phyloP scores from a whole-genome alignment of 1,284 basidiomycete species.

The Rhodotorula glutinis region DNA sequence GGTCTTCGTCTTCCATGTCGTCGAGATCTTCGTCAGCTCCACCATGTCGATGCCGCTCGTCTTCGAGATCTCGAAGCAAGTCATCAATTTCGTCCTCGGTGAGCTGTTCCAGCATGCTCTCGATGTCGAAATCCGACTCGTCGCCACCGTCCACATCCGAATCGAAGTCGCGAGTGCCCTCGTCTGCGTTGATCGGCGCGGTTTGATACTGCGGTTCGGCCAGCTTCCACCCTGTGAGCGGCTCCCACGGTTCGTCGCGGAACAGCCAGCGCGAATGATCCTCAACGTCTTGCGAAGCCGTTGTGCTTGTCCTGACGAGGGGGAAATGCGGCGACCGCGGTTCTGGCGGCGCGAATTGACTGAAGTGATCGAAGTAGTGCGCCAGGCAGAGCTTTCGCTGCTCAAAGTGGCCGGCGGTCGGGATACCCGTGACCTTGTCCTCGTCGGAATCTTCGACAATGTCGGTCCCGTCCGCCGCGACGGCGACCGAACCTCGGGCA shows the following conservation, averaged over 20 bases:
- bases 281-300: slow-evolving; percentile 29
- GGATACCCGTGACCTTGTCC: not conserved
- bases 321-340: slow-evolving; percentile 15
- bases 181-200: not conserved
- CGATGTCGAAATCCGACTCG: slow-evolving; percentile 12
- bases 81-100: slow-evolving; percentile 33
- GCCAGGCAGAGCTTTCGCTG: slow-evolving; percentile 28
- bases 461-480: not conserved
- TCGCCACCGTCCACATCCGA: not conserved
- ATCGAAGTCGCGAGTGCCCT: not conserved
- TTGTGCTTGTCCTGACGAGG: slow-evolving; percentile 18
- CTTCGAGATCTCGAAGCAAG: slow-evolving; percentile 13
- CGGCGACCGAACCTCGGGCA: slow-evolving; percentile 20
- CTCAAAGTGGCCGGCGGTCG: slow-evolving; percentile 17
- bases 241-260: slow-evolving; percentile 32
- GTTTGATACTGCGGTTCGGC: not conserved
- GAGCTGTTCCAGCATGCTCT: slow-evolving; percentile 21
- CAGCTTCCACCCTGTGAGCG: not conserved
- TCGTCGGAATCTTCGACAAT: not conserved
- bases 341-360: slow-evolving; percentile 7
- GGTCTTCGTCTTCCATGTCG: not conserved
- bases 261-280: slow-evolving; percentile 35
- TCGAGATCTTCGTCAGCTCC: not conserved
- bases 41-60: not conserved
- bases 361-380: slow-evolving; percentile 29